These are phyloP conservation scores for Dispira simplex DNA, from an alignment of 192 early-diverging fungal species.

Conservation along the genomic window DNA sequence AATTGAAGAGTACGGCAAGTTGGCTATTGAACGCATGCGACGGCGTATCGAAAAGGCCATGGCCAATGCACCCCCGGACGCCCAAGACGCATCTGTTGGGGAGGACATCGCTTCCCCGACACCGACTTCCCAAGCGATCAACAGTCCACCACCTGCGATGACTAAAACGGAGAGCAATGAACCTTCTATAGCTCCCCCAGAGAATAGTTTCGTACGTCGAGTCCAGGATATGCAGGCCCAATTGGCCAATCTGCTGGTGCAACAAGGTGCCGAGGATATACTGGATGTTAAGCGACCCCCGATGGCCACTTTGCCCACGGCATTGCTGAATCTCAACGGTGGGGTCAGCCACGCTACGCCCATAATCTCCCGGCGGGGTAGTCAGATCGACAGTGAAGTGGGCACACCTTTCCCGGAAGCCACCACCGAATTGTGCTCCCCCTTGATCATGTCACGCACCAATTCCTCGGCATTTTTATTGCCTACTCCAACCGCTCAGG, in stretches of 20 bases:
- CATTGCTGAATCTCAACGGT: neutral
- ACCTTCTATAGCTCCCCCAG: neutral
- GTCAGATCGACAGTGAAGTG: neutral
- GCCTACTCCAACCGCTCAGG: neutral
- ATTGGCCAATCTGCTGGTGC: neutral
- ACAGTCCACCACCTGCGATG: neutral
- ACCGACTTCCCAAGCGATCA: neutral
- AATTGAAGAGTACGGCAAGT: slow-evolving; percentile 45
- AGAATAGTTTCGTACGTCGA: neutral
- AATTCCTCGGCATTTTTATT: neutral
- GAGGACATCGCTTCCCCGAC: neutral
- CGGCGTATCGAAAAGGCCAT: slow-evolving; percentile 10
- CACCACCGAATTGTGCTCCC: neutral
- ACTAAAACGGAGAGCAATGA: neutral
- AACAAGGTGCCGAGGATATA: slow-evolving; percentile 5
- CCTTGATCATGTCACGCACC: slow-evolving; percentile 5
- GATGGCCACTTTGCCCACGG: neutral
- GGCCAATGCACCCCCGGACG: slow-evolving; percentile 11
- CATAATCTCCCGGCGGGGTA: neutral
- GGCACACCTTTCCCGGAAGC: neutral
- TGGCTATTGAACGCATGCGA: slow-evolving; percentile 49
- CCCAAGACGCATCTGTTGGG: neutral
- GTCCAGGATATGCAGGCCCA: slow-evolving; percentile 8
- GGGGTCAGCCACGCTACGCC: neutral
- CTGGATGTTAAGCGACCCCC: neutral